Conservation (phyloP, 768 basidiomycete species). For the Lyophyllum atratum region DNA sequence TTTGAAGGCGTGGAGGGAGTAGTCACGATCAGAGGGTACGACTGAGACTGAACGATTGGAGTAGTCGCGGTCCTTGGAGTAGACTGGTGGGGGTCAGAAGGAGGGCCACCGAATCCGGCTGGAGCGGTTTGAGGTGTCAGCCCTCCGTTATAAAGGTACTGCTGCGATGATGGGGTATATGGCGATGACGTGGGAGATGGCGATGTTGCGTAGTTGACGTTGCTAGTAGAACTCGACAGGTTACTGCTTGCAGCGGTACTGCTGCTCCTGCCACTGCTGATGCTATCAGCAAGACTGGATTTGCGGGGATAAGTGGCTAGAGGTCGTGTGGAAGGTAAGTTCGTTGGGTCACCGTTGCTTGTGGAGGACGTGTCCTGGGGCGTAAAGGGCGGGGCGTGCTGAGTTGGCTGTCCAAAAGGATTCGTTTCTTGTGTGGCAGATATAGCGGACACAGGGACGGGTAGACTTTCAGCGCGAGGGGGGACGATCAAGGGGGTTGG, state of each 20-base stretch:
- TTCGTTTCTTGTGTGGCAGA: conserved; percentile 33
- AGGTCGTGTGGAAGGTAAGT: conserved; percentile 5
- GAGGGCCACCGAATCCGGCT: conserved; percentile 16
- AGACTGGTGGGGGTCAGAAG: conserved; percentile 11
- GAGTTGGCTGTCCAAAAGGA: conserved; percentile 20
- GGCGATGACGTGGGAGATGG: conserved; percentile 3
- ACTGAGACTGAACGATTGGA: conserved; percentile 10
- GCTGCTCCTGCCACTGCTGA: conserved; percentile 28
- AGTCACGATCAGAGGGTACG: conserved; percentile 17
- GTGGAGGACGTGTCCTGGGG: conserved; percentile 7
- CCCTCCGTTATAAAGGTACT: conserved; percentile 9
- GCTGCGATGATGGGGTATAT: conserved; percentile 10
- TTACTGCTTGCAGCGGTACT: conserved; percentile 22
- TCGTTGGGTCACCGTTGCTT: conserved; percentile 2
- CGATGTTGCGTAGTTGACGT: not conserved
- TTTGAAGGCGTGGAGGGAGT: conserved; percentile 20
- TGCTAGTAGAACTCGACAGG: conserved; percentile 11
- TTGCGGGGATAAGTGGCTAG: conserved; percentile 31
- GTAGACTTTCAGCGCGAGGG: conserved; percentile 35
- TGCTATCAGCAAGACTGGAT: conserved; percentile 38
- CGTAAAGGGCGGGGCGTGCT: conserved; percentile 5
- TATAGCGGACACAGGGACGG: conserved; percentile 30
- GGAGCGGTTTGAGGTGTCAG: conserved; percentile 22
- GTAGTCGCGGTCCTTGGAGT: conserved; percentile 8
- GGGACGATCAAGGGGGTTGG: conserved; percentile 43